Conservation (phyloP, 371 early-diverging fungal species). For the Mortierella polycephala region DNA sequence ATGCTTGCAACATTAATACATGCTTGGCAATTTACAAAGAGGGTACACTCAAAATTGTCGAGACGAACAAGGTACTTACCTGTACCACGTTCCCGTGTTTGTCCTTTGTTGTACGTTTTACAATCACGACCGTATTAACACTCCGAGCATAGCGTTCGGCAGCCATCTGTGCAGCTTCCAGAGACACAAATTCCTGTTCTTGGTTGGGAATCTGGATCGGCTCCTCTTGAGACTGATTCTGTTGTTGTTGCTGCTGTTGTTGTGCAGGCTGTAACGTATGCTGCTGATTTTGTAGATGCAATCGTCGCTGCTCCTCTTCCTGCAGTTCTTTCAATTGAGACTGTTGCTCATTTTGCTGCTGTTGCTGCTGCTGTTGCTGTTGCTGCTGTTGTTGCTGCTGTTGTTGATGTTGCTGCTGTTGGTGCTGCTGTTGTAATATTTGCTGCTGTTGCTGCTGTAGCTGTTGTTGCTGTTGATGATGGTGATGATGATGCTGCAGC, state of each 20-base stretch:
- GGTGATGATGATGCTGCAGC: background rate
- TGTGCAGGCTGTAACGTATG: background rate
- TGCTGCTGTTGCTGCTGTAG: conserved; percentile 20
- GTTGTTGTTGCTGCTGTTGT: conserved; percentile 5
- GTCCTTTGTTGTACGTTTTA: conserved; percentile 52
- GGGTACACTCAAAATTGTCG: background rate
- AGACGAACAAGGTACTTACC: conserved; percentile 9
- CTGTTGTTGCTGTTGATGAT: conserved; percentile 6
- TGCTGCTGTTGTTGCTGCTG: conserved; percentile 16
- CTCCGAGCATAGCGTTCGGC: conserved; percentile 45
- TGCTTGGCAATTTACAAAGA: background rate
- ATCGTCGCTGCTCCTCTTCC: conserved; percentile 19
- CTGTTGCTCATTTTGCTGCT: conserved; percentile 18
- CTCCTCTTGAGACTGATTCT: conserved; percentile 1
- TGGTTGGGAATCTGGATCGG: conserved; percentile 30
- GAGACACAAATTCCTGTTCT: conserved; percentile 34
- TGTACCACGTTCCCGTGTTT: conserved; percentile 47
- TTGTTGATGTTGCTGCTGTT: conserved; percentile 10
- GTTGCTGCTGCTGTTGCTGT: conserved; percentile 11
- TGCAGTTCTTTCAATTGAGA: conserved; percentile 17
- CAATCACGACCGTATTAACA: conserved; percentile 42
- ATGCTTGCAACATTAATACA: background rate
- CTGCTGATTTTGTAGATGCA: conserved; percentile 9
- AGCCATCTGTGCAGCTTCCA: conserved; percentile 40
- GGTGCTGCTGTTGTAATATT: conserved; percentile 3